Base-by-base conservation (phyloP, 257 asterid genomes). In the Anisodus acutangulus region DNA sequence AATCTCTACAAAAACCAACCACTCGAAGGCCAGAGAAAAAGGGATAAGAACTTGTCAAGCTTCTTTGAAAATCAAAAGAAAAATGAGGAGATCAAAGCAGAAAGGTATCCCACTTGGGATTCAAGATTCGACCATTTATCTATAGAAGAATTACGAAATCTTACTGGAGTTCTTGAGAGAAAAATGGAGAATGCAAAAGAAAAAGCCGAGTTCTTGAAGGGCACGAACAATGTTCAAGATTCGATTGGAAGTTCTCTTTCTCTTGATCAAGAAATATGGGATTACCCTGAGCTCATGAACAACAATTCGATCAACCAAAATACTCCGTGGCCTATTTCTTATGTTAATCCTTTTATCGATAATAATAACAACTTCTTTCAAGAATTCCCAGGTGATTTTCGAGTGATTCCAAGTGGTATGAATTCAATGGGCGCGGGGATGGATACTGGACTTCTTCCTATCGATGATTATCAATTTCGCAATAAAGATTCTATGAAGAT, bases 21-120 rank as follows among this genome's bases (percentile, higher is more conserved):
- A 9, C 57, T 31, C 2, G 0, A 26, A 5, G 51, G 45, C 5
- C 3, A 58, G 1, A 26, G 39, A 6, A 41, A 16, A 78, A 68
- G 39, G 5, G 17, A 31, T 5, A 51, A 80, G n/a, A 13, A 8
- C 3, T 0, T 84, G 41, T 17, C 60, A 0, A 17, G 1, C 17
- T 83, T 82, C 37, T 66, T 74, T 64, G 57, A 84, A 78, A 81
- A 83, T 35, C 35, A 69, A 45, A 79, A 82, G 3, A 74, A 51
- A 16, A 79, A 51, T 5, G 6, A 0, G 11, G 69, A 68, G 4
- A 59, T 26, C 17, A 64, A 35, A 37, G 19, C 10, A n/a, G 62
- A 12, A 2, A 79, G 62, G 66, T 86, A 71, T 59, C 67, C 82
- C 0, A 70, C 8, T 16, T 84, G 79, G 81, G 81, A 83, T 7